These are phyloP conservation scores for Senna siamea DNA, from an alignment of 306 rosid species.

Conservation along the genomic window DNA sequence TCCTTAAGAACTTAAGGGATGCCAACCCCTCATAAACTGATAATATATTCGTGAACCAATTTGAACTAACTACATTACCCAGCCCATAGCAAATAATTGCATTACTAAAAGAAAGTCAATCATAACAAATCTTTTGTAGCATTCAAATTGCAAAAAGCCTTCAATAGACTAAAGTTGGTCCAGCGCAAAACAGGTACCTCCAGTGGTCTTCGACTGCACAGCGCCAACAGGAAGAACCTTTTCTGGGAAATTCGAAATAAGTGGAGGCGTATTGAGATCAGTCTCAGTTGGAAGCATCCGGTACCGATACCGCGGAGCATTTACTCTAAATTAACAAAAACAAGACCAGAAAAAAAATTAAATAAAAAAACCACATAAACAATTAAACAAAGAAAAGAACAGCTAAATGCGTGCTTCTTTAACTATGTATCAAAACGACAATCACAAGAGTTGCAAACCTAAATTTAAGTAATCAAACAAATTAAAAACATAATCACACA, in stretches of 20 bases:
- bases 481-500: not conserved
- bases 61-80: not conserved
- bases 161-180: constrained; percentile 2
- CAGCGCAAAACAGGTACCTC: constrained; percentile 47
- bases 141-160: not conserved
- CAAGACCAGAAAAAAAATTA: not conserved
- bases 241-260: constrained; percentile 57
- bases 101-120: not conserved
- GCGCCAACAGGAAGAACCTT: constrained; percentile 69
- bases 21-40: not conserved
- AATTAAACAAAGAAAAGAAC: not conserved
- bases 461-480: not conserved
- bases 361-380: not conserved
- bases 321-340: constrained; percentile 51
- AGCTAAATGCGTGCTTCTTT: not conserved
- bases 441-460: not conserved
- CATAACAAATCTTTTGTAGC: not conserved
- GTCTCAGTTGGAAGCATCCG: constrained; percentile 94
- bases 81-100: not conserved
- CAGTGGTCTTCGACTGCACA: constrained; percentile 57
- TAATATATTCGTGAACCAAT: not conserved
- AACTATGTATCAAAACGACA: not conserved
- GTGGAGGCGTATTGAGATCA: constrained; percentile 84
- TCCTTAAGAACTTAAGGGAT: too few species aligned
- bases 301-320: constrained; percentile 89